Percentiles rank a stretch among this genome's conserved stretches.
Evolutionary conservation across 495 filamentous ascomycete species (phyloP).

Genomic region (Lepidopterella palustris): DNA sequence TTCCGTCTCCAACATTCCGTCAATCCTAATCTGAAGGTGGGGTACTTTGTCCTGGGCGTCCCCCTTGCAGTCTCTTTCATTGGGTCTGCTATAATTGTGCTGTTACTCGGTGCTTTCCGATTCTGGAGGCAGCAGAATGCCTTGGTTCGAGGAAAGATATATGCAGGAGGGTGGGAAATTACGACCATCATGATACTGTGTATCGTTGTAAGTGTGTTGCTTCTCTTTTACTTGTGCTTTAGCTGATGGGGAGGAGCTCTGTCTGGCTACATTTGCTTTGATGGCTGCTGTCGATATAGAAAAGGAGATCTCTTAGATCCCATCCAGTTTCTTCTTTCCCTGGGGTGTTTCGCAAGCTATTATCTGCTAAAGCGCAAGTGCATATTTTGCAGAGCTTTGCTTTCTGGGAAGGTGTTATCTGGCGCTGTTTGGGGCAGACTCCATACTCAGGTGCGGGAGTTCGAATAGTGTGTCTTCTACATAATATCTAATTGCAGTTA

Average conservation of each 20-base stretch:
- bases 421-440: no score
- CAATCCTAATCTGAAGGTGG: constrained; percentile 40
- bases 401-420: no score
- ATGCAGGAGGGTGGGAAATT: constrained; percentile 66
- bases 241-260: constrained; percentile 16
- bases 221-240: constrained; percentile 11
- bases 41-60: constrained; percentile 58
- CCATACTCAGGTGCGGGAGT: no score
- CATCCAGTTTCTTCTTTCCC: background rate
- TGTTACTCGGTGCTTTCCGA: constrained; percentile 53
- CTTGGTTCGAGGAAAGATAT: constrained; percentile 56
- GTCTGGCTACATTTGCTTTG: constrained; percentile 16
- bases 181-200: constrained; percentile 46
- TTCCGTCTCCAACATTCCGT: constrained; percentile 56
- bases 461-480: no score
- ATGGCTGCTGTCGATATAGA: constrained; percentile 18
- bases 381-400: no score
- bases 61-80: constrained; percentile 58
- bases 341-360: no score
- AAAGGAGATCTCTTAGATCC: constrained; percentile 11
- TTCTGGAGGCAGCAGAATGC: constrained; percentile 67
- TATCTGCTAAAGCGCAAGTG: no score
- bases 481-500: no score
- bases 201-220: constrained; percentile 44
- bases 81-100: constrained; percentile 49